Conservation (phyloP, 1,284 basidiomycete genomes). For the Ceratobasidium sp. region DNA sequence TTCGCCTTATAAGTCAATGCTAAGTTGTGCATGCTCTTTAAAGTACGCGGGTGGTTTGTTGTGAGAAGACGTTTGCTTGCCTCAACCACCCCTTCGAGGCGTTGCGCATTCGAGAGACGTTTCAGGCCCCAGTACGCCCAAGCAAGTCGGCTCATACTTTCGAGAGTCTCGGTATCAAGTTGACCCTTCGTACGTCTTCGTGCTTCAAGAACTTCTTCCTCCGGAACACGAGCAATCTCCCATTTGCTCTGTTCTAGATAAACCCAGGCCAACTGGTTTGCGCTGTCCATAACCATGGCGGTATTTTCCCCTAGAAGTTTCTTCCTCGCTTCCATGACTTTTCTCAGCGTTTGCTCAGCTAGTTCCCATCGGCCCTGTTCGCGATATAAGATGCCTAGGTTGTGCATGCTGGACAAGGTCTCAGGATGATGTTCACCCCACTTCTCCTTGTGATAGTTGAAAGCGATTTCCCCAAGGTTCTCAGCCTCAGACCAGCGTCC, state of each 20-base stretch:
- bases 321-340: neutral
- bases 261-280: neutral
- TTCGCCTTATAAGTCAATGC: neutral
- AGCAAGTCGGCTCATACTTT: neutral
- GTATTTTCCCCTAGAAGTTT: neutral
- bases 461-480: neutral
- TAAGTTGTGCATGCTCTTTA: neutral
- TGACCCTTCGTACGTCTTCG: neutral
- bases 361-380: neutral
- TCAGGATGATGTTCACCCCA: slow-evolving; percentile 1
- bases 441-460: neutral
- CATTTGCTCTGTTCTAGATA: neutral
- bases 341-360: neutral
- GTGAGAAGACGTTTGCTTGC: neutral
- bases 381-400: neutral
- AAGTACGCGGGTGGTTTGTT: neutral
- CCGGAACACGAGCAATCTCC: neutral
- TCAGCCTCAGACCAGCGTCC: neutral
- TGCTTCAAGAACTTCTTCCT: neutral
- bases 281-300: neutral
- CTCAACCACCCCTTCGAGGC: neutral
- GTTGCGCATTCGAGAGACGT: neutral
- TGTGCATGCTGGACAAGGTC: neutral
- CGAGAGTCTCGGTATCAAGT: neutral
- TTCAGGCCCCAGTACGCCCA: neutral